These are phyloP conservation scores for Bacterosira constricta DNA, from an alignment of 108 stramenopile species.

Conservation along the genomic window DNA sequence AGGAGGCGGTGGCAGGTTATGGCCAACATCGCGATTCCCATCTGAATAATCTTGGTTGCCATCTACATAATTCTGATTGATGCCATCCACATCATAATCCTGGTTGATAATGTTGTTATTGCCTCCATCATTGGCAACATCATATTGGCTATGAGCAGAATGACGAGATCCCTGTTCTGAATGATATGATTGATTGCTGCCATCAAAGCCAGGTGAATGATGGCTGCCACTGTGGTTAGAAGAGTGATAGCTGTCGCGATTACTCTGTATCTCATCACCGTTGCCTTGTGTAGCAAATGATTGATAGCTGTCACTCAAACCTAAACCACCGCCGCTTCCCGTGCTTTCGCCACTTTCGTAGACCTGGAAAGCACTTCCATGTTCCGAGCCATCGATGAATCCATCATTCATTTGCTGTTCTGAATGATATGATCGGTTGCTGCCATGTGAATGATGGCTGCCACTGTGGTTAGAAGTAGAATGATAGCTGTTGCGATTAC, in stretches of 20 bases:
- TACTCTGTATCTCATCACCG: too few relatives aligned
- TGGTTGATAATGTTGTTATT: neutral
- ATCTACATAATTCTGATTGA: neutral
- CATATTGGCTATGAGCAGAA: neutral
- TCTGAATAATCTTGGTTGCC: neutral
- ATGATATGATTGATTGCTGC: neutral
- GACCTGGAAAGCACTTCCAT: neutral
- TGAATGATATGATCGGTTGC: neutral
- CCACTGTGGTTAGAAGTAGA: neutral
- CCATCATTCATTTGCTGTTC: too few relatives aligned
- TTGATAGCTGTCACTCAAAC: too few relatives aligned
- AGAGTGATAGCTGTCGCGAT: neutral
- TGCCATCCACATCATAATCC: neutral
- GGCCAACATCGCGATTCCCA: too few relatives aligned
- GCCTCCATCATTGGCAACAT: neutral
- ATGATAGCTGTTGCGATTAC: neutral
- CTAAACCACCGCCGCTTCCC: neutral
- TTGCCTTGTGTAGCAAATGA: too few relatives aligned
- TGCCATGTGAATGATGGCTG: neutral
- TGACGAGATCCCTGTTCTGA: neutral
- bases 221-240: neutral
- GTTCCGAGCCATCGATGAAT: too few relatives aligned
- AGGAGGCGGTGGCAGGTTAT: slow-evolving; percentile 1
- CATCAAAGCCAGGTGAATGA: neutral
- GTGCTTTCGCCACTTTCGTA: slow-evolving; percentile 3